Conservation (phyloP, 805 yeast species). For the Blastobotrys parvus region DNA sequence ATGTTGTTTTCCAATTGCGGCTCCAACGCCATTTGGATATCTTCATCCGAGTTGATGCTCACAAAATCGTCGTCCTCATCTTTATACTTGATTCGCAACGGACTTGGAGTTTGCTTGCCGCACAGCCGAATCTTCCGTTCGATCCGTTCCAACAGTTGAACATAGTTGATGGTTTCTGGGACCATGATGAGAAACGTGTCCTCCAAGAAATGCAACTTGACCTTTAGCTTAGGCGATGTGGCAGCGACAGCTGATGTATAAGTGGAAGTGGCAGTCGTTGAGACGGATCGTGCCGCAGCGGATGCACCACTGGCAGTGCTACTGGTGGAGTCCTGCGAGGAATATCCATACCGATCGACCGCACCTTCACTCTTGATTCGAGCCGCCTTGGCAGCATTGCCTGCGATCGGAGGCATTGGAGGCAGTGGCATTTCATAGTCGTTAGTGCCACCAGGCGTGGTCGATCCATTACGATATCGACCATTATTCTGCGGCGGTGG, state of each 20-base stretch:
- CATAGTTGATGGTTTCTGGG: constrained; percentile 41
- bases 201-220: constrained; percentile 27
- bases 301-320: neutral
- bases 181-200: constrained; percentile 57
- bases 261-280: constrained; percentile 20
- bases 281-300: constrained; percentile 1
- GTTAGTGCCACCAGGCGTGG: neutral
- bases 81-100: constrained; percentile 60
- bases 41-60: constrained; percentile 76
- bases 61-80: constrained; percentile 97
- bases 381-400: neutral
- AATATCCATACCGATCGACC: neutral
- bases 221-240: constrained; percentile 26
- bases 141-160: constrained; percentile 49
- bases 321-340: constrained; percentile 5
- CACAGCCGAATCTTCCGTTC: constrained; percentile 47
- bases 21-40: constrained; percentile 79
- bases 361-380: constrained; percentile 17
- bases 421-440: constrained; percentile 1
- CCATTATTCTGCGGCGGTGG: neutral
- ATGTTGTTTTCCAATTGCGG: constrained; percentile 7
- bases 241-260: constrained; percentile 15
- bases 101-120: constrained; percentile 36
- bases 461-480: neutral
- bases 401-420: constrained; percentile 10